Evolutionary conservation across 306 rosid species (phyloP), one percentile per base, ranked within the genome.

Genomic region (Amphicarpaea edgeworthii): DNA sequence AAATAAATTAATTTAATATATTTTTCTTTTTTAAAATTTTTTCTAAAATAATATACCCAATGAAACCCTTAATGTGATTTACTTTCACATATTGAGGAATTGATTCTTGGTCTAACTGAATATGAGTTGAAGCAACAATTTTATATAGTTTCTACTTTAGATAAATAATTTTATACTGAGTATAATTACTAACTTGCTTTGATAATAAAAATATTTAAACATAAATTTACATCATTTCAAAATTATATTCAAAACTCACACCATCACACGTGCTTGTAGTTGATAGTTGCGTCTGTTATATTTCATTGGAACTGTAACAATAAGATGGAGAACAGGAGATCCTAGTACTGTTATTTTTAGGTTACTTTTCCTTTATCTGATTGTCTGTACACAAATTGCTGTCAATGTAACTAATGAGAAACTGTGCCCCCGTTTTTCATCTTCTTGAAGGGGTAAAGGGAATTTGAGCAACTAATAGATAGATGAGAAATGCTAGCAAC

Each of bases 261-360:
- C 28, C 28, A 1, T 24, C 28, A 24, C 2, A 19, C 14, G 28
- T 54, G 14, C 30, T 3, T 54, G 2, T 11, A 4, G 20, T 45
- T 54, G 30, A 21, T 20, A 57, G 77, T 42, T 81, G 89, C 88
- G 93, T 30, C 11, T 14, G 0, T 73, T 72, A 16, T 54, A 67
- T 72, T 20, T 61, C 68, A 63, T 63, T 50, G 55, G 24, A 57
- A 34, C 12, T 68, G 61, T 72, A 28, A 61, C 60, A 24, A 34
- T 20, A 19, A 19, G 20, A 38, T 46, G 11, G 12, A 37, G 16
- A 37, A 6, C 7, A 32, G 38, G 7, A 6, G 0, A 6, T 37
- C 9, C 7, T 10, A 30, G 16, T 9, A n/a, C 26, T 23, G 7
- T 26, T 70, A 15, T 8, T 14, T 20, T 51, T 1, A 40, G 26